These are phyloP conservation scores for Verbascum thapsus DNA, from an alignment of 257 asterid genomes.

Conservation along the genomic window DNA sequence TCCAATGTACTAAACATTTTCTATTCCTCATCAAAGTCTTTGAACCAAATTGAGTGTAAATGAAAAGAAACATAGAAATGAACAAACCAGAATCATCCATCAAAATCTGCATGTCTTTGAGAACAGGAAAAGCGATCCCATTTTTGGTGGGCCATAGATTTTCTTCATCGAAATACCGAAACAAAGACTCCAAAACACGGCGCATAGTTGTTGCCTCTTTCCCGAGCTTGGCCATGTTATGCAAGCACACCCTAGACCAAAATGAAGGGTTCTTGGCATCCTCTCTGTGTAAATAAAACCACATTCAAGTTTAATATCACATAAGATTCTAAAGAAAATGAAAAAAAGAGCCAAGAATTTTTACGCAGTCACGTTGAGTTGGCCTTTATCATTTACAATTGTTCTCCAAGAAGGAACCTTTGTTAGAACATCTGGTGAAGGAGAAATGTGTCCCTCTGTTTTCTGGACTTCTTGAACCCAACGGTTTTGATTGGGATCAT, in stretches of 20 bases:
- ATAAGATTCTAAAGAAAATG: constrained; percentile 24
- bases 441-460: constrained; percentile 56
- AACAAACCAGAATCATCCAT: constrained; percentile 80
- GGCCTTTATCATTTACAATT: constrained; percentile 75
- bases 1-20: too few species aligned
- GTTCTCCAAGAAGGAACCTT: constrained; percentile 71
- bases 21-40: too few species aligned
- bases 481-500: constrained; percentile 43
- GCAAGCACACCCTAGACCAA: constrained; percentile 89
- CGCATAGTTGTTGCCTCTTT: constrained; percentile 95
- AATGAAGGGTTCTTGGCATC: constrained; percentile 71
- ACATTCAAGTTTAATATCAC: constrained; percentile 13
- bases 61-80: constrained; percentile 14
- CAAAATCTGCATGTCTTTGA: constrained; percentile 82
- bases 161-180: constrained; percentile 80
- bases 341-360: constrained; percentile 26
- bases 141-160: constrained; percentile 68
- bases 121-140: constrained; percentile 85
- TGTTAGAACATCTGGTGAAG: constrained; percentile 46
- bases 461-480: constrained; percentile 76
- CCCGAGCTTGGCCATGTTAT: constrained; percentile 88
- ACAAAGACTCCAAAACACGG: constrained; percentile 87
- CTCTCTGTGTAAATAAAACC: constrained; percentile 50
- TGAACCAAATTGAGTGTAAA: too few species aligned
- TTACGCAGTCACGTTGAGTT: constrained; percentile 69